Evolutionary conservation across 257 asterid genomes (phyloP).

Genomic region (Linaria vulgaris): DNA sequence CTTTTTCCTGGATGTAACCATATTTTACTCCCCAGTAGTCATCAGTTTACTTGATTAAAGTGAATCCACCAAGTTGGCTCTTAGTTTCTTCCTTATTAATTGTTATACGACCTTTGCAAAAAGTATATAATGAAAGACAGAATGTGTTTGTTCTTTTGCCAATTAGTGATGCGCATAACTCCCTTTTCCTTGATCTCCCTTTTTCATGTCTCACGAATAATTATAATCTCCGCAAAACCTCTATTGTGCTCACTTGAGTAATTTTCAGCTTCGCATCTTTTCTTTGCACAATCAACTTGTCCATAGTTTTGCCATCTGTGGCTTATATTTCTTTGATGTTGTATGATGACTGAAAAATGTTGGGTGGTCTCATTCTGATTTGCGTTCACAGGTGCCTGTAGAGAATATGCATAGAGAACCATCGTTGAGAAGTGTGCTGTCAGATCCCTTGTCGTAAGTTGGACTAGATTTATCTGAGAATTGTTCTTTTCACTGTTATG

Average conservation of each 20-base stretch:
- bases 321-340: slow-evolving; percentile 1
- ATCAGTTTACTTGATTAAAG: slow-evolving; percentile 2
- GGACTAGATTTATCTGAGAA: slow-evolving; percentile 13
- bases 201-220: neutral
- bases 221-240: neutral
- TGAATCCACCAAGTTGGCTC: slow-evolving; percentile 3
- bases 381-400: slow-evolving; percentile 66
- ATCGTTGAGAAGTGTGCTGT: slow-evolving; percentile 84
- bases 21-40: neutral
- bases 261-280: slow-evolving; percentile 14
- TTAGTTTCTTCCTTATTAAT: neutral
- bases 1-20: slow-evolving; percentile 6
- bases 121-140: slow-evolving; percentile 11
- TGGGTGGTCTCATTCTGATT: slow-evolving; percentile 37
- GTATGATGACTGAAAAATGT: slow-evolving; percentile 26
- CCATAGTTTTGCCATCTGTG: slow-evolving; percentile 5
- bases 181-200: neutral
- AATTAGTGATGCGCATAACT: slow-evolving; percentile 15
- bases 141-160: slow-evolving; percentile 2
- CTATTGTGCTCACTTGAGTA: slow-evolving; percentile 14
- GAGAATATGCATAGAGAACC: slow-evolving; percentile 70
- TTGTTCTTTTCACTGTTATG: slow-evolving; percentile 16
- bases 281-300: slow-evolving; percentile 11
- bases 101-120: neutral
- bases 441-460: slow-evolving; percentile 96